These are phyloP conservation scores for Ophiocordyceps unilateralis DNA, from an alignment of 2,329 filamentous ascomycete species.

Conservation along the genomic window DNA sequence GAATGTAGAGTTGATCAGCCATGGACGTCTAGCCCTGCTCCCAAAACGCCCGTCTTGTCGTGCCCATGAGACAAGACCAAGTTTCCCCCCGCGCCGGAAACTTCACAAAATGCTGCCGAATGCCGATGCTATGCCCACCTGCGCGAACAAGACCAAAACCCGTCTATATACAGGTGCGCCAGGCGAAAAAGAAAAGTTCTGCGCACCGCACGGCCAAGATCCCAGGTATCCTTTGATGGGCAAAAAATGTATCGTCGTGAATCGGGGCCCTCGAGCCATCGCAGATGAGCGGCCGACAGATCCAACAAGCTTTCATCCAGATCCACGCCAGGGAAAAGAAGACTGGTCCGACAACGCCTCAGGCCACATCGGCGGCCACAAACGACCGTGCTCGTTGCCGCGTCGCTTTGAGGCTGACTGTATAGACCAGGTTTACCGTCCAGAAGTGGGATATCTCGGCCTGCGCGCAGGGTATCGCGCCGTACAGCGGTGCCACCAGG, in stretches of 20 bases:
- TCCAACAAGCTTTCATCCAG: conserved; percentile 2
- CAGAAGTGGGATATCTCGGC: conserved; percentile 55
- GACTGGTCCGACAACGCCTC: conserved; percentile 2
- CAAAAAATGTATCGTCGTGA: conserved; percentile 5
- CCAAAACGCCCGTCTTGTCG: conserved; percentile 21
- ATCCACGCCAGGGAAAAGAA: background rate
- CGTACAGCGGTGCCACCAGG: conserved; percentile 49
- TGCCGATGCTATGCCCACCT: conserved; percentile 28
- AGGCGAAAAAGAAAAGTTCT: background rate
- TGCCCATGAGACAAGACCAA: conserved; percentile 5
- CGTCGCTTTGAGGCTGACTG: conserved; percentile 53
- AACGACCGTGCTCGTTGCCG: conserved; percentile 29
- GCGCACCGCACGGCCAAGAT: background rate
- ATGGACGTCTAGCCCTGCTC: background rate
- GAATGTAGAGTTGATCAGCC: conserved; percentile 18
- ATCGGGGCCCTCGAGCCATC: background rate
- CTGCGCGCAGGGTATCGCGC: conserved; percentile 48
- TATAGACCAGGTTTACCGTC: conserved; percentile 51
- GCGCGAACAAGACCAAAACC: conserved; percentile 28
- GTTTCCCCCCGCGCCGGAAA: conserved; percentile 19
- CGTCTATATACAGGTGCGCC: conserved; percentile 28
- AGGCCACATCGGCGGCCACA: conserved; percentile 25
- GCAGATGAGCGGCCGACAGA: conserved; percentile 3
- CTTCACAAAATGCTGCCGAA: conserved; percentile 7
- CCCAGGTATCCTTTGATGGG: conserved; percentile 2